phyloP scores from a whole-genome alignment of 345 rosid species.

The Pugionium cornutum region DNA sequence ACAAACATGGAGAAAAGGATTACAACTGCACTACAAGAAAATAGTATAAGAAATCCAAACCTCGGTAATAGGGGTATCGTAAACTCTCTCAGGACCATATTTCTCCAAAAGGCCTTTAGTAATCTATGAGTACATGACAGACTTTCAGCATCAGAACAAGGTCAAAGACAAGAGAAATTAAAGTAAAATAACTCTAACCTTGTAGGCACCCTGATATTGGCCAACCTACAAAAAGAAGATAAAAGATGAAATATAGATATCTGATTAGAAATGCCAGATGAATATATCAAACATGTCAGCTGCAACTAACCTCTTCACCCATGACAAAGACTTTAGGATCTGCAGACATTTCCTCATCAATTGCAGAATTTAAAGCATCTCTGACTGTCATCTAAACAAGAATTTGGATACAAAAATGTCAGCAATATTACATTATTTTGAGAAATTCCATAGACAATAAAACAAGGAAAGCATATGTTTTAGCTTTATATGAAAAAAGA shows the following conservation, averaged over 20 bases:
- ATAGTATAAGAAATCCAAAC: slow-evolving; percentile 35
- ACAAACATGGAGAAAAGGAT: background rate
- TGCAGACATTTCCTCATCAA: slow-evolving; percentile 95
- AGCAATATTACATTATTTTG: background rate
- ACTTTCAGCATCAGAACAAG: slow-evolving; percentile 14
- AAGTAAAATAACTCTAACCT: slow-evolving; percentile 54
- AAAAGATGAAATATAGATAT: slow-evolving; percentile 8
- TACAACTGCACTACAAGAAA: background rate
- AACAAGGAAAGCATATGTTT: background rate
- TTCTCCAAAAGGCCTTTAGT: slow-evolving; percentile 80
- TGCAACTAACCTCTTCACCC: slow-evolving; percentile 83
- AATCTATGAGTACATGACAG: slow-evolving; percentile 45
- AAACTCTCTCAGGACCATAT: slow-evolving; percentile 93
- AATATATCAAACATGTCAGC: slow-evolving; percentile 22
- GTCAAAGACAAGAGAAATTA: slow-evolving; percentile 2
- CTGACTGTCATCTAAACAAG: slow-evolving; percentile 67
- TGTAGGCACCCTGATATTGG: slow-evolving; percentile 98
- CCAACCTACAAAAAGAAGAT: slow-evolving; percentile 65
- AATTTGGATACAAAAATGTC: slow-evolving; percentile 9
- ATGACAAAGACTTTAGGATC: slow-evolving; percentile 86
- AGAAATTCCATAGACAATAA: background rate
- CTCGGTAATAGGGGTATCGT: slow-evolving; percentile 96
- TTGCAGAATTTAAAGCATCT: slow-evolving; percentile 82
- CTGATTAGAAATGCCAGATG: slow-evolving; percentile 13
- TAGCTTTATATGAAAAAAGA: background rate